phyloP scores from a whole-genome alignment of 345 rosid species.

The Garcia nutans region DNA sequence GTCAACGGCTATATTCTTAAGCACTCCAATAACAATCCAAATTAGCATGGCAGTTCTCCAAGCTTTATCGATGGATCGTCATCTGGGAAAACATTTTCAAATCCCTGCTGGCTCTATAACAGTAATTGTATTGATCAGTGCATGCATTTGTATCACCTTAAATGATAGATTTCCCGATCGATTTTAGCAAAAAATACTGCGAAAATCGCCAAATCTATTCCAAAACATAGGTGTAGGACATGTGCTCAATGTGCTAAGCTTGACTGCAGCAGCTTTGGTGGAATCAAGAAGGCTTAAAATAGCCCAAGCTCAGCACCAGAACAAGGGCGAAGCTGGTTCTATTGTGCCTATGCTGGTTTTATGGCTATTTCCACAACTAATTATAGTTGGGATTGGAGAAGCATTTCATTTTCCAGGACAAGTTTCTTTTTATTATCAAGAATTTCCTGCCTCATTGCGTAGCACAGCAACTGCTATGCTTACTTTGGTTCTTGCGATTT shows the following conservation, averaged over 20 bases:
- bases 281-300: constrained; percentile 44
- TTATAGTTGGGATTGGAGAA: constrained; percentile 44
- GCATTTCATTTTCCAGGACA: constrained; percentile 51
- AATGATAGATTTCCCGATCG: constrained; percentile 37
- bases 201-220: constrained; percentile 24
- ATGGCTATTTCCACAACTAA: constrained; percentile 51
- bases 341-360: constrained; percentile 39
- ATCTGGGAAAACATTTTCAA: constrained; percentile 39
- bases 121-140: constrained; percentile 30
- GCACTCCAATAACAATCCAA: constrained; percentile 32
- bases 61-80: constrained; percentile 49
- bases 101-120: constrained; percentile 46
- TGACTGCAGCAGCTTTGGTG: constrained; percentile 37
- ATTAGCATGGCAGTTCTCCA: constrained; percentile 43
- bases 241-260: constrained; percentile 33
- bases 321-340: neutral
- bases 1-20: constrained; percentile 32
- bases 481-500: constrained; percentile 36
- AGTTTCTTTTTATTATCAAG: constrained; percentile 40
- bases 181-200: constrained; percentile 35
- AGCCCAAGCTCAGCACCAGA: too few species aligned
- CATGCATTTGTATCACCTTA: constrained; percentile 24
- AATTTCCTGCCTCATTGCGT: constrained; percentile 39
- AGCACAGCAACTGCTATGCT: constrained; percentile 51
- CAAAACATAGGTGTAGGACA: constrained; percentile 51